A percentile compares a stretch with the other conserved stretches of the same genome.
Evolutionary conservation across 2,329 filamentous ascomycete genomes (phyloP).

Genomic region (Alternaria viburni): DNA sequence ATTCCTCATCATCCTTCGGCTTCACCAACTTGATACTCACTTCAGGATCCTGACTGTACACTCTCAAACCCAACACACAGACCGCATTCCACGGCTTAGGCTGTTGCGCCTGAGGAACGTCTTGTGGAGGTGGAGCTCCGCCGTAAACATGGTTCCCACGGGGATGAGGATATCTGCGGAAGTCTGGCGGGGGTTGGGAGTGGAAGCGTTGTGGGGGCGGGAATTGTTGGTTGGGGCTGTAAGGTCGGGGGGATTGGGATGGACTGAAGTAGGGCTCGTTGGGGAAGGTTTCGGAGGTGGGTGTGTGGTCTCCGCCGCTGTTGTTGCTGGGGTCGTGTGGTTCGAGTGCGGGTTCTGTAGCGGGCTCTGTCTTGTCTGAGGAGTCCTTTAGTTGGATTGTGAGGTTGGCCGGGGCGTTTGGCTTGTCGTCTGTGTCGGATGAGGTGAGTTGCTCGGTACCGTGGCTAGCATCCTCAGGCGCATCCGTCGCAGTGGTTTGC

Average conservation of each 20-base stretch:
- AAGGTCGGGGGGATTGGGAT: background rate
- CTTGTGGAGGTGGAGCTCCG: background rate
- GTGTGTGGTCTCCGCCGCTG: background rate
- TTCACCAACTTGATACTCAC: constrained; percentile 42
- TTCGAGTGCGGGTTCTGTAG: background rate
- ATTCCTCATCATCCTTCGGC: constrained; percentile 39
- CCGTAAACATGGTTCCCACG: background rate
- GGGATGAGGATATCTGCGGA: background rate
- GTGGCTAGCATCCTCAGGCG: background rate
- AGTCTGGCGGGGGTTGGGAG: background rate
- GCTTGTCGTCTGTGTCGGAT: background rate
- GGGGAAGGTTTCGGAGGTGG: background rate
- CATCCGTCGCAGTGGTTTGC: background rate
- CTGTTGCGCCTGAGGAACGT: constrained; percentile 13
- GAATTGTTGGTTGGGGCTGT: background rate
- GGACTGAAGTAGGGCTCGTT: background rate
- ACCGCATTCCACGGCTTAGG: constrained; percentile 64
- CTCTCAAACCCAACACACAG: constrained; percentile 63
- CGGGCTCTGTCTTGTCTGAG: background rate
- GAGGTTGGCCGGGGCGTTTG: background rate
- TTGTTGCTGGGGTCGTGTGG: background rate
- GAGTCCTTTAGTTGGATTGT: background rate
- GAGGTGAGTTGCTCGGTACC: background rate
- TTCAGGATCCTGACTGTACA: constrained; percentile 50
- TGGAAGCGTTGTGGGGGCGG: background rate